Evolutionary conservation across 768 basidiomycete genomes (phyloP).

Genomic region (Gloeophyllum trabeum): DNA sequence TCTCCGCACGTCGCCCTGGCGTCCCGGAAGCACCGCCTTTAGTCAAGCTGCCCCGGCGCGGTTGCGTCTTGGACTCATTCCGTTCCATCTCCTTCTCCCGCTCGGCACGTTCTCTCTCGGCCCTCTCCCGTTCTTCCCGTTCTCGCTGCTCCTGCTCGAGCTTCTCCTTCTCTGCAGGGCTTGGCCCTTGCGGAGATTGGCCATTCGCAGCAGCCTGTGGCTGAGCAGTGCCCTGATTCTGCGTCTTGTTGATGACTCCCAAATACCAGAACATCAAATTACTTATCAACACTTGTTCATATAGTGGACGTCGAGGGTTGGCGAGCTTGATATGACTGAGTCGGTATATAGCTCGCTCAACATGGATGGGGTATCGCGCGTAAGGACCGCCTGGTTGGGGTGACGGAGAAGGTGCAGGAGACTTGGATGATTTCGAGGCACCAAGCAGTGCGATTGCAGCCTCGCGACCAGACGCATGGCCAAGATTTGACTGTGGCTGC

Average conservation of each 20-base stretch:
- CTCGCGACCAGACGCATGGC: slow-evolving; percentile 52
- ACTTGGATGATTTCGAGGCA: slow-evolving; percentile 70
- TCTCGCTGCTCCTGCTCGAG: slow-evolving; percentile 26
- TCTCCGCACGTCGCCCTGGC: slow-evolving; percentile 62
- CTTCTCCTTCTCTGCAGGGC: slow-evolving; percentile 21
- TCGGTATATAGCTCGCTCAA: slow-evolving; percentile 95
- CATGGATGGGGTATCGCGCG: slow-evolving; percentile 93
- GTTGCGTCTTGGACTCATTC: slow-evolving; percentile 29
- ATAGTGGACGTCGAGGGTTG: slow-evolving; percentile 90
- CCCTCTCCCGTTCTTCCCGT: slow-evolving; percentile 25
- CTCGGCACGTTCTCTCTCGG: slow-evolving; percentile 18
- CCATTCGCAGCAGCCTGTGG: slow-evolving; percentile 6
- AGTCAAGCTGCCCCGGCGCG: slow-evolving; percentile 47
- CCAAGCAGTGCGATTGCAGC: slow-evolving; percentile 82
- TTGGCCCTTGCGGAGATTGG: slow-evolving; percentile 16
- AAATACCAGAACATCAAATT: slow-evolving; percentile 99
- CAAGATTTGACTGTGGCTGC: slow-evolving; percentile 23
- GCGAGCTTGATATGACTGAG: slow-evolving; percentile 98
- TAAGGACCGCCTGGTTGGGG: slow-evolving; percentile 38
- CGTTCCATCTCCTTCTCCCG: slow-evolving; percentile 32
- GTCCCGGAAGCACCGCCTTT: slow-evolving; percentile 43
- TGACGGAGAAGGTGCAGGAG: slow-evolving; percentile 47
- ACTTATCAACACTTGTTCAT: slow-evolving; percentile 91
- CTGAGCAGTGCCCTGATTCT: slow-evolving; percentile 30
- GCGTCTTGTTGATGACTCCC: slow-evolving; percentile 91